Base-by-base conservation (phyloP, 2,329 filamentous ascomycete species). In the Torrubiella hemipterigena region DNA sequence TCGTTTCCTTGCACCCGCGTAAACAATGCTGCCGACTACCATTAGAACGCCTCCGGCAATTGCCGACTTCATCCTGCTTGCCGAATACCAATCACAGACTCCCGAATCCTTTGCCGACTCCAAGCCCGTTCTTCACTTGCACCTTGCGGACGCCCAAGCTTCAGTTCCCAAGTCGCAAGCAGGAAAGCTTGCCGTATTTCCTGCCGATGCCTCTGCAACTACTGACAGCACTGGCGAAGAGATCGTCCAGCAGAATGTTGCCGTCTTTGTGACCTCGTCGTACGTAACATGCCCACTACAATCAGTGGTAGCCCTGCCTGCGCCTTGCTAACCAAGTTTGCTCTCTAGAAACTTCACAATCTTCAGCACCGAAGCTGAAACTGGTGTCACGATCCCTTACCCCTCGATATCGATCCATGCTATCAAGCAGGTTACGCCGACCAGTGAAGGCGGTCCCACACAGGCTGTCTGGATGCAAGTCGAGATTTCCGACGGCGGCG, bases 351-450 rank as follows among this genome's bases (percentile, higher is more conserved):
- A 44, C 42, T 63, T 87, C 33, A 73, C 64, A 11, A 53, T 87
- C 37, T 86, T 75, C 59, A 78, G 76, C 41, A 53, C 59, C 10
- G 51, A 65, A 4, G 66, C 63, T 10, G 59, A 63, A 21, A 65
- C 58, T 13, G 82, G 81, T 39, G 56, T 84, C 27, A 66, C 73
- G 24, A 80, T 87, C 41, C 73, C 79, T 0, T 89, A 86, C 53
- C 80, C 77, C 4, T 61, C 72, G 38, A 81, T 89, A 49, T 76
- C 76, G 15, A 74, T 87, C 12, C 81, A 86, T 50, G 82, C 80
- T 1, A 71, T 81, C 43, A 78, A 83, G 54, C 70, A 73, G 34
- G 60, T 70, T 45, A 51, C 48, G 30, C 33, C 38, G 38, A 52
- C 57, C 27, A 48, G 57, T 17, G 54, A 59, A 14, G 50, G 56